Evolutionary conservation across 768 basidiomycete species (phyloP).

Genomic region (Brasilioporus rufonigricans): DNA sequence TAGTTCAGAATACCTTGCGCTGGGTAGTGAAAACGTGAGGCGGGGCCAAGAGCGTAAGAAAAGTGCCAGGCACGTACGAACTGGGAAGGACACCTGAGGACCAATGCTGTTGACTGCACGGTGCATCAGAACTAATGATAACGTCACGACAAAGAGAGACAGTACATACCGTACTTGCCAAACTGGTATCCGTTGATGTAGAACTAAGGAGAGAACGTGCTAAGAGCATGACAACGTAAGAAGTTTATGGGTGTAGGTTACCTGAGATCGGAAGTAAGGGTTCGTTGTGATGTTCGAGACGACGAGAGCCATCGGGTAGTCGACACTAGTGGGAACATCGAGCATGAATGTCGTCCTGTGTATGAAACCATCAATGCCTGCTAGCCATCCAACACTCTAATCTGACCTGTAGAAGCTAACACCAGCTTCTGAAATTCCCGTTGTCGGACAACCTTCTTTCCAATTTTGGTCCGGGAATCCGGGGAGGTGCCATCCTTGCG

Average conservation of each 20-base stretch:
- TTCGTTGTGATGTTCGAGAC: slow-evolving; percentile 44
- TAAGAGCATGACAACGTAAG: background rate
- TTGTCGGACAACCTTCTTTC: slow-evolving; percentile 41
- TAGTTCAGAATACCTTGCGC: slow-evolving; percentile 53
- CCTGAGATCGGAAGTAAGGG: slow-evolving; percentile 39
- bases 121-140: background rate
- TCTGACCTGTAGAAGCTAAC: slow-evolving; percentile 47
- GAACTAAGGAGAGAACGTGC: slow-evolving; percentile 7
- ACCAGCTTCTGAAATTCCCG: slow-evolving; percentile 42
- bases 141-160: too few relatives aligned
- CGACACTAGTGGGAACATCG: slow-evolving; percentile 43
- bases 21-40: slow-evolving; percentile 17
- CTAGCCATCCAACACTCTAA: background rate
- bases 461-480: slow-evolving; percentile 49
- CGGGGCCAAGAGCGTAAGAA: background rate
- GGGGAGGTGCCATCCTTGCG: slow-evolving; percentile 53
- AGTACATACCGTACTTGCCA: slow-evolving; percentile 23
- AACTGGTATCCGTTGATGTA: slow-evolving; percentile 29
- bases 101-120: slow-evolving; percentile 23
- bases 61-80: slow-evolving; percentile 16
- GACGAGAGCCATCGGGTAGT: slow-evolving; percentile 47
- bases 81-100: slow-evolving; percentile 25
- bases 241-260: background rate
- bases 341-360: slow-evolving; percentile 38
- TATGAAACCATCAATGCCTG: background rate